These are phyloP conservation scores for Nigrospora oryzae DNA, from an alignment of 2,329 filamentous ascomycete genomes.

Conservation along the genomic window DNA sequence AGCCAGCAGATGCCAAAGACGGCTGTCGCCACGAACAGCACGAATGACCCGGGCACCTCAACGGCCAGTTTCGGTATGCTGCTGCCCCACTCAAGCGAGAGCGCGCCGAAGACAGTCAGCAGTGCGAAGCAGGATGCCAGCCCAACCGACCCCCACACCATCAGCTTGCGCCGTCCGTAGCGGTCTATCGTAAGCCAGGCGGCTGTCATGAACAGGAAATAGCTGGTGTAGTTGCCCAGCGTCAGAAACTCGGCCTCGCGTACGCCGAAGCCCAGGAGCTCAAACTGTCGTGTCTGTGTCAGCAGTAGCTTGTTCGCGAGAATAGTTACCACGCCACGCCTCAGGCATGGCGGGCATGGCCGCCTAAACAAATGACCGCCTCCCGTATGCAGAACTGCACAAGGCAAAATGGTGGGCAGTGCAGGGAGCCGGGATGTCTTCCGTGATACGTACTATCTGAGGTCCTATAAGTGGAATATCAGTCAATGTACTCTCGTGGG, in stretches of 20 bases:
- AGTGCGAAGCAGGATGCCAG: slow-evolving; percentile 41
- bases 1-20: slow-evolving; percentile 55
- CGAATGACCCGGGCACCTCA: slow-evolving; percentile 40
- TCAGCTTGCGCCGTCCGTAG: slow-evolving; percentile 41
- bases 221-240: slow-evolving; percentile 51
- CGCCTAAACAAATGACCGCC: too few species aligned
- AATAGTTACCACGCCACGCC: too few species aligned
- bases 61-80: slow-evolving; percentile 28
- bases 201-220: slow-evolving; percentile 52
- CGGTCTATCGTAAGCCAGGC: slow-evolving; percentile 52
- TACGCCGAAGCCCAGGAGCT: slow-evolving; percentile 47
- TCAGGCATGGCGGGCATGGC: too few species aligned
- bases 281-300: slow-evolving; percentile 25
- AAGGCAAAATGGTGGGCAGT: too few species aligned
- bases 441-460: too few species aligned
- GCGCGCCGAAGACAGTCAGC: slow-evolving; percentile 39
- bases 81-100: slow-evolving; percentile 30
- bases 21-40: slow-evolving; percentile 48
- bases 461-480: too few species aligned
- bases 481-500: too few species aligned
- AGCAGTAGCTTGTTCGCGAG: too few species aligned
- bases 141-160: slow-evolving; percentile 41
- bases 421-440: too few species aligned
- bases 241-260: slow-evolving; percentile 45
- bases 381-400: too few species aligned